Evolutionary conservation across 2,329 filamentous ascomycete species (phyloP).

Genomic region (Fusarium xyrophilum): DNA sequence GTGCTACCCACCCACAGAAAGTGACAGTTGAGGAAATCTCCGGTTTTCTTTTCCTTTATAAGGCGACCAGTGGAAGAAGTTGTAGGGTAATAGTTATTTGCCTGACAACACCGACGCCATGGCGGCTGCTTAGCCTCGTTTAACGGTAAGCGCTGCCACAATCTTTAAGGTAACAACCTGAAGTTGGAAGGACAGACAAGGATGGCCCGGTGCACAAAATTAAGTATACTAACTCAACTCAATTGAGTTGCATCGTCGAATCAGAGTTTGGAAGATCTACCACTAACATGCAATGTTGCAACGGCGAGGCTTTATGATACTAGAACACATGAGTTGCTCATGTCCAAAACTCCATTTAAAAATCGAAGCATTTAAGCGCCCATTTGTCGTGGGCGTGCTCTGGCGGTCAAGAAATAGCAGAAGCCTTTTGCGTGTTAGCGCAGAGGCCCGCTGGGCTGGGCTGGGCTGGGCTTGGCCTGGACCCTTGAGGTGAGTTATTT

Average conservation of each 20-base stretch:
- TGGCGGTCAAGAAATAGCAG: constrained; percentile 25
- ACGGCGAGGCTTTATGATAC: not conserved
- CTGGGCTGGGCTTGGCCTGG: constrained; percentile 20
- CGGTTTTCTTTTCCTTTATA: not conserved
- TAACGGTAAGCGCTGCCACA: not conserved
- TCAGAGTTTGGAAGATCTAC: constrained; percentile 10
- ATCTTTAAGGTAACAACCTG: not conserved
- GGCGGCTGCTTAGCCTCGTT: constrained; percentile 34
- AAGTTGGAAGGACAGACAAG: not conserved
- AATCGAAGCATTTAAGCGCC: constrained; percentile 4
- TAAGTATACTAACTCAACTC: not conserved
- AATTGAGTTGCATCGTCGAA: not conserved
- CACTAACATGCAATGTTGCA: not conserved
- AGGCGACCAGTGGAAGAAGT: not conserved
- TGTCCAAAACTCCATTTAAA: not conserved
- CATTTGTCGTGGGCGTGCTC: not conserved
- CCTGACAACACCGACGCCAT: constrained; percentile 23
- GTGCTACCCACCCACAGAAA: constrained; percentile 4
- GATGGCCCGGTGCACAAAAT: not conserved
- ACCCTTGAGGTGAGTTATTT: constrained; percentile 27
- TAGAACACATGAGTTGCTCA: not conserved
- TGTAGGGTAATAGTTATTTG: constrained; percentile 5
- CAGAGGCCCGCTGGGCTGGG: not conserved
- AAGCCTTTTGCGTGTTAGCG: constrained; percentile 10
- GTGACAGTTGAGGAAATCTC: constrained; percentile 10